Percentiles rank a stretch among this genome's conserved stretches.
Evolutionary conservation across 2,329 filamentous ascomycete genomes (phyloP).

Genomic region (Achaetomium macrosporum): DNA sequence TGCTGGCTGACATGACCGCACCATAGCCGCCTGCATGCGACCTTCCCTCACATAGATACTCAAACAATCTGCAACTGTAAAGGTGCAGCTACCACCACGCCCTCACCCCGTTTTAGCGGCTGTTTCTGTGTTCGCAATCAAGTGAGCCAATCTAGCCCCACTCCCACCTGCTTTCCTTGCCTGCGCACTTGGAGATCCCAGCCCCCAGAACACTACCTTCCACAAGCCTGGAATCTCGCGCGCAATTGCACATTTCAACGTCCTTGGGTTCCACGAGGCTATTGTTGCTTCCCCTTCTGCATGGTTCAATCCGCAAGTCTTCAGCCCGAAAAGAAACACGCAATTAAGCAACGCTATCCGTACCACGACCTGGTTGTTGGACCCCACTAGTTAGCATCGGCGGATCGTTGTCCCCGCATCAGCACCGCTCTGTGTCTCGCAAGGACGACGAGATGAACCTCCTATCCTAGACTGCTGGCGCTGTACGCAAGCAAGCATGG

Average conservation of each 20-base stretch:
- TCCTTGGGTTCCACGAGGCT: no score
- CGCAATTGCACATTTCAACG: no score
- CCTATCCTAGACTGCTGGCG: not conserved
- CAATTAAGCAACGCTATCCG: no score
- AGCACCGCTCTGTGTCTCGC: not conserved
- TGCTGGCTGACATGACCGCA: no score
- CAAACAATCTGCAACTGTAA: not conserved
- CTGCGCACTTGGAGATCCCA: not conserved
- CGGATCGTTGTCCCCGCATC: not conserved
- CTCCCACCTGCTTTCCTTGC: not conserved
- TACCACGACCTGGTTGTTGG: not conserved
- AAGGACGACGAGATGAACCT: constrained; percentile 7
- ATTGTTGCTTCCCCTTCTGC: no score
- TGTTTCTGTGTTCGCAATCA: not conserved
- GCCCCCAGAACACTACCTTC: no score
- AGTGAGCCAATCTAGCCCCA: not conserved
- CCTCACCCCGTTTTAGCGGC: not conserved
- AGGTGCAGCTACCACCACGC: not conserved
- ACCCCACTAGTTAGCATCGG: not conserved
- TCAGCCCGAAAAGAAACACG: no score
- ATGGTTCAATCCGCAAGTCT: no score
- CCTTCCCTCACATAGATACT: not conserved
- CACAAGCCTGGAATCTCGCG: no score
- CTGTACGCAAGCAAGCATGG: constrained; percentile 33
- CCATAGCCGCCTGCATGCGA: not conserved